Evolutionary conservation across 1,284 basidiomycete species (phyloP), one percentile per base, ranked within the genome.

Genomic region (Leccinum angustisporum): DNA sequence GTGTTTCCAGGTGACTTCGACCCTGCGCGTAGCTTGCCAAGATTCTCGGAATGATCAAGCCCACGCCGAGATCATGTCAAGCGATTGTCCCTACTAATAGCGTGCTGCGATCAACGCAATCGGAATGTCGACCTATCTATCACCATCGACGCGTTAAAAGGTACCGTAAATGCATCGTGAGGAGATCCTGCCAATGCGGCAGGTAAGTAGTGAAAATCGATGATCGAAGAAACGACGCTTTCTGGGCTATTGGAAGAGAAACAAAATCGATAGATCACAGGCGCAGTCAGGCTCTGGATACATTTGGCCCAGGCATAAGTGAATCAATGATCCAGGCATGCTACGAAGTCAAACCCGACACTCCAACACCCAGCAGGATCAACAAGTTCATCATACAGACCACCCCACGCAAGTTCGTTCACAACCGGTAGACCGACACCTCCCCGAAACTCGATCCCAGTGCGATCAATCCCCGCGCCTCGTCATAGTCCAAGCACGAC

Each of bases 401-500:
- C 16, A 18, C 18, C 16, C 30, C 30, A 43, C 57, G 27, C 13
- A 31, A 7, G 14, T 25, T 30, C 11, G 25, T 50, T 75, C 46
- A 81, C 30, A 82, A 51, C 48, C 79, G 75, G 56, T 85, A 65
- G 31, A 86, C 67, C 10, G 75, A 74, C 9, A 86, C 76, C 51
- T 67, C 65, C 25, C 85, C 85, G 63, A 75, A 78, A 61, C 76
- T 79, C 55, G 81, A 79, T 8, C 82, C 85, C 18, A 87, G 61
- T 4, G 75, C 84, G 55, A 86, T 74, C 60, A 81, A 75, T 3
- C 85, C 85, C 43, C 72, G 66, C 53, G 77, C 77, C 67, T 86
- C 85, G 61, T 84, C 82, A 68, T 87, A 86, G 70, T 85, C 85
- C 60, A 87, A 66, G 48, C 81, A 77, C 8, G 80, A 80, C 85